Conservation (phyloP, 2,329 filamentous ascomycete species). For the Aspergillus fischeri region DNA sequence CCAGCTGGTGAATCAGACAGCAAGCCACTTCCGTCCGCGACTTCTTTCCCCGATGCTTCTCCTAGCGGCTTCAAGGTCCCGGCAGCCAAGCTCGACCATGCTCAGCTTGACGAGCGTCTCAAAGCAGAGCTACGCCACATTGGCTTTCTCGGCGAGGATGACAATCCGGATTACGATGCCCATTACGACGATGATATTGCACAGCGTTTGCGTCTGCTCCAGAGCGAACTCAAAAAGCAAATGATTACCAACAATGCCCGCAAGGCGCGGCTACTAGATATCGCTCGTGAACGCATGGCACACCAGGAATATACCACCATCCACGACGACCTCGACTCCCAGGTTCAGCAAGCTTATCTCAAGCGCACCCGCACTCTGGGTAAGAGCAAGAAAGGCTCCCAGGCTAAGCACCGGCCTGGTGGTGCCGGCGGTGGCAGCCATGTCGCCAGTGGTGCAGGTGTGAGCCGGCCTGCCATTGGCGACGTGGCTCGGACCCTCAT, state of each 20-base stretch:
- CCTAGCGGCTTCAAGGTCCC: slow-evolving; percentile 76
- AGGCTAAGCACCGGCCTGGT: slow-evolving; percentile 55
- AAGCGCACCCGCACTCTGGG: slow-evolving; percentile 93
- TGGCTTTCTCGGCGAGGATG: slow-evolving; percentile 72
- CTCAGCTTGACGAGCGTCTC: slow-evolving; percentile 81
- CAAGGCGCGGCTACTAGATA: slow-evolving; percentile 78
- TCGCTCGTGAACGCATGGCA: slow-evolving; percentile 89
- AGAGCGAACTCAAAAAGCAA: slow-evolving; percentile 75
- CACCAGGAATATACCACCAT: slow-evolving; percentile 97
- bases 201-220: slow-evolving; percentile 79
- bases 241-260: slow-evolving; percentile 85
- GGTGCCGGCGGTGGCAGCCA: slow-evolving; percentile 70
- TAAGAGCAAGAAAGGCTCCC: slow-evolving; percentile 84
- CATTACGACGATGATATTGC: slow-evolving; percentile 94
- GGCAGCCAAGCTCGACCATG: slow-evolving; percentile 75
- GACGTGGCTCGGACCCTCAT: slow-evolving; percentile 88
- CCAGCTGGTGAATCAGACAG: slow-evolving; percentile 45
- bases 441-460: slow-evolving; percentile 33
- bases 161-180: slow-evolving; percentile 74
- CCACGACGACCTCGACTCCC: slow-evolving; percentile 89
- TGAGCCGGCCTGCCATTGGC: slow-evolving; percentile 65
- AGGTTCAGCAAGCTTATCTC: slow-evolving; percentile 90
- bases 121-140: slow-evolving; percentile 89
- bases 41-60: slow-evolving; percentile 73
- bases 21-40: slow-evolving; percentile 61